Percentiles rank a stretch among this genome's conserved stretches.
Evolutionary conservation across 192 early-diverging fungal species (phyloP).

Genomic region (Gonapodya prolifera): DNA sequence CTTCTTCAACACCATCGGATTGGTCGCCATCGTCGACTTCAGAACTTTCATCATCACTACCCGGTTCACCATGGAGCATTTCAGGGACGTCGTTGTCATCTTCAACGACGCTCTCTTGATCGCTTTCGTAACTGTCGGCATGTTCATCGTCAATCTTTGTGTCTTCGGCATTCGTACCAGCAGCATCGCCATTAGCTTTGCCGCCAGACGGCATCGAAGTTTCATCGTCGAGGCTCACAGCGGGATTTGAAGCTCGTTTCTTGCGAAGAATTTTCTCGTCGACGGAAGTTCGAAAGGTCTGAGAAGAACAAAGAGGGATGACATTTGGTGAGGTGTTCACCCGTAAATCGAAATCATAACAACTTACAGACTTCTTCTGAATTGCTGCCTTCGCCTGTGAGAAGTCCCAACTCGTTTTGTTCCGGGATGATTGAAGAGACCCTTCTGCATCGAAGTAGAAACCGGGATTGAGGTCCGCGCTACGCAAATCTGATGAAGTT

Average conservation of each 20-base stretch:
- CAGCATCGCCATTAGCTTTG: slow-evolving; percentile 2
- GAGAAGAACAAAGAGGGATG: background rate
- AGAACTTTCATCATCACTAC: slow-evolving; percentile 20
- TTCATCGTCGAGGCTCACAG: background rate
- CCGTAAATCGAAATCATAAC: slow-evolving; percentile 18
- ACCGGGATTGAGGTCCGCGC: slow-evolving; percentile 43
- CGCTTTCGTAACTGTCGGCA: background rate
- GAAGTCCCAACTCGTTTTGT: slow-evolving; percentile 69
- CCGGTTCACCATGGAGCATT: slow-evolving; percentile 27
- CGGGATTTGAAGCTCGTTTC: slow-evolving; percentile 2
- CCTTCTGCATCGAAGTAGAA: slow-evolving; percentile 72
- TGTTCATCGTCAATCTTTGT: background rate
- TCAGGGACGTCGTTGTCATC: slow-evolving; percentile 34
- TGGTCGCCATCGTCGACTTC: slow-evolving; percentile 19
- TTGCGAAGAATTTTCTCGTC: background rate
- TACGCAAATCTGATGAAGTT: slow-evolving; percentile 15
- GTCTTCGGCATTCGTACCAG: slow-evolving; percentile 8
- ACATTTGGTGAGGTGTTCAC: slow-evolving; percentile 12
- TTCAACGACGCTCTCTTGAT: slow-evolving; percentile 17
- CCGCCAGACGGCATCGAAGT: background rate
- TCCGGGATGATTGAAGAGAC: slow-evolving; percentile 35
- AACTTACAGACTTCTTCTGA: slow-evolving; percentile 36
- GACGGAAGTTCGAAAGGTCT: background rate
- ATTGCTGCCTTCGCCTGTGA: slow-evolving; percentile 60
- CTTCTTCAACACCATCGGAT: slow-evolving; percentile 20